These are phyloP conservation scores for Phylloporus sp. DNA, from an alignment of 768 basidiomycete species.

Conservation along the genomic window DNA sequence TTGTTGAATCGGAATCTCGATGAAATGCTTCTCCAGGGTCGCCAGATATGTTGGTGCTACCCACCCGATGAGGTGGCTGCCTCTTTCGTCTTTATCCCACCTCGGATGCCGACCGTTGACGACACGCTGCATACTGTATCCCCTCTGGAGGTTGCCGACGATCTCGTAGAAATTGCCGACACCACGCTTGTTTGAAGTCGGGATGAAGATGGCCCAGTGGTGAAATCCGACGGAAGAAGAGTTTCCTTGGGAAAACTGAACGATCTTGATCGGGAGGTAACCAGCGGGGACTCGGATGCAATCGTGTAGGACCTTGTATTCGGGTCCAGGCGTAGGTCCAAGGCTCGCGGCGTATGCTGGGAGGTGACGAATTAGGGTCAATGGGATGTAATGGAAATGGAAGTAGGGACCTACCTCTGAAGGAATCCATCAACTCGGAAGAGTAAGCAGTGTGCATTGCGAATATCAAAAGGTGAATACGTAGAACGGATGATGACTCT, in stretches of 20 bases:
- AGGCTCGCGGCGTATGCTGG: conserved; percentile 10
- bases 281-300: not conserved
- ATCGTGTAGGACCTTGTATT: conserved; percentile 11
- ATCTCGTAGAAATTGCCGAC: conserved; percentile 11
- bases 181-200: not conserved
- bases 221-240: not conserved
- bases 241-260: conserved; percentile 1
- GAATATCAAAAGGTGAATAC: not conserved
- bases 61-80: conserved; percentile 2
- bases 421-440: conserved; percentile 6
- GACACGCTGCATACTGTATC: not conserved
- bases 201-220: conserved; percentile 10
- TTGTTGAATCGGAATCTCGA: conserved; percentile 1
- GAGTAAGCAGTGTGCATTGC: conserved; percentile 3
- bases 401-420: not conserved
- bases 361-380: not conserved
- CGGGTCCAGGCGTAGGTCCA: not conserved
- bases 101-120: not conserved
- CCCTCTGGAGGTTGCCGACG: not conserved
- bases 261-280: conserved; percentile 3
- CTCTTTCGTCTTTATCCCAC: conserved; percentile 2
- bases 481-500: not conserved
- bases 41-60: not conserved
- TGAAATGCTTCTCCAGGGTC: conserved; percentile 1
- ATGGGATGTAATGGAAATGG: too few species aligned